These are phyloP conservation scores for Keithomyces neogunnii DNA, from an alignment of 2,329 filamentous ascomycete genomes.

Conservation along the genomic window DNA sequence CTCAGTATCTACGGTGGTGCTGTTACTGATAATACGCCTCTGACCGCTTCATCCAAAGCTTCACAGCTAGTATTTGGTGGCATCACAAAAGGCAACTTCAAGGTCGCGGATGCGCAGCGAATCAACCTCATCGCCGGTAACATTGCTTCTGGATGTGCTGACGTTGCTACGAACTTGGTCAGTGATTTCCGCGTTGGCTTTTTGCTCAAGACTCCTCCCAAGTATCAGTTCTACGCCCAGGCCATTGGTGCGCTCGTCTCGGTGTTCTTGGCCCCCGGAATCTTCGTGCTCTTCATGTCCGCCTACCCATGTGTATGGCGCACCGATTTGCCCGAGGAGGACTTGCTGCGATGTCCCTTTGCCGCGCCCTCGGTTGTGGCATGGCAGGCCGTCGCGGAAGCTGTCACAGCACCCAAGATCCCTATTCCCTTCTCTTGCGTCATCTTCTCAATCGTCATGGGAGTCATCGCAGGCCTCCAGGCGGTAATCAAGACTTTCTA, in stretches of 20 bases:
- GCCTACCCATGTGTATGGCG: constrained; percentile 62
- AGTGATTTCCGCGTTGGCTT: constrained; percentile 62
- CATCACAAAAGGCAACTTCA: constrained; percentile 47
- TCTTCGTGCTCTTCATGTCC: constrained; percentile 59
- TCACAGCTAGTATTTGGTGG: constrained; percentile 61
- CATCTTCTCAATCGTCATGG: constrained; percentile 49
- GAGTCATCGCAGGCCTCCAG: constrained; percentile 39
- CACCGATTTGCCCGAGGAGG: constrained; percentile 28
- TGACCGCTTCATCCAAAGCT: constrained; percentile 60
- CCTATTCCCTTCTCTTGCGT: constrained; percentile 46
- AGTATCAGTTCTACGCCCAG: constrained; percentile 60
- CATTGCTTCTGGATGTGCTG: constrained; percentile 46
- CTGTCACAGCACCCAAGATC: constrained; percentile 46
- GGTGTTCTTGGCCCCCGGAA: constrained; percentile 57
- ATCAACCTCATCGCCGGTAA: constrained; percentile 58
- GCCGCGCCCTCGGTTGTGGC: constrained; percentile 53
- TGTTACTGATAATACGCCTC: constrained; percentile 50
- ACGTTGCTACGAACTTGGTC: constrained; percentile 44
- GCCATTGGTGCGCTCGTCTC: constrained; percentile 52
- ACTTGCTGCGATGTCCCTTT: constrained; percentile 42
- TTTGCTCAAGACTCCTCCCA: constrained; percentile 55
- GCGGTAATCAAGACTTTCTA: constrained; percentile 46
- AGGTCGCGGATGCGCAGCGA: constrained; percentile 43
- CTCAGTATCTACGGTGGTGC: constrained; percentile 41
- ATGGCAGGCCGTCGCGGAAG: constrained; percentile 56